Percentiles rank a stretch among this genome's conserved stretches.
These are phyloP conservation scores for Annona squamosa DNA, from an alignment of 164 flowering plant genomes.

Conservation along the genomic window DNA sequence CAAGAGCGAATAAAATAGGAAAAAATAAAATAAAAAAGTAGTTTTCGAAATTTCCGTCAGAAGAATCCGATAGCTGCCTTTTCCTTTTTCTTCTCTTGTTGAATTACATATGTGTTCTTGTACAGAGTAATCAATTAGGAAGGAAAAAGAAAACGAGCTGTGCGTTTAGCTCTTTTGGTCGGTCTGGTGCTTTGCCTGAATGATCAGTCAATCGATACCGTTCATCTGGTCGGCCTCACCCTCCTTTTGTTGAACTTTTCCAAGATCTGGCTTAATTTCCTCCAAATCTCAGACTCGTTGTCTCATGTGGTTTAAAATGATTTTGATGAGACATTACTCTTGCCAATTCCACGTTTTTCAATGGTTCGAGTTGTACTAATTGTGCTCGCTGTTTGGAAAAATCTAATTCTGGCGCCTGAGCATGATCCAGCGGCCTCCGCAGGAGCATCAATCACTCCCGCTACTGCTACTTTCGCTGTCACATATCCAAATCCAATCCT, in stretches of 20 bases:
- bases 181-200: neutral
- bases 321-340: too few species aligned
- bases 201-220: neutral
- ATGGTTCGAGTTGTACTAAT: too few species aligned
- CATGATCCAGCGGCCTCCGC: neutral
- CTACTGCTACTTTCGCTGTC: too few species aligned
- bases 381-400: too few species aligned
- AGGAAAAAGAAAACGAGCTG: neutral
- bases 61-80: neutral
- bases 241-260: neutral
- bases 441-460: neutral
- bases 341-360: too few species aligned
- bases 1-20: constrained; percentile 6
- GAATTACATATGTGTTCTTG: neutral
- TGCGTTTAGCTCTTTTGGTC: neutral
- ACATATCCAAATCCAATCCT: too few species aligned
- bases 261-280: neutral
- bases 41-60: neutral
- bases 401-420: neutral
- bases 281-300: neutral
- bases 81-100: neutral
- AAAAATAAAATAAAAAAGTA: neutral
- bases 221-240: neutral
- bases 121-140: neutral
- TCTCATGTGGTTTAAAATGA: too few species aligned